Evolutionary conservation across 1,139 yeast genomes (phyloP), one percentile per base, ranked within the genome.

Genomic region (Suhomyces choctaworum): DNA sequence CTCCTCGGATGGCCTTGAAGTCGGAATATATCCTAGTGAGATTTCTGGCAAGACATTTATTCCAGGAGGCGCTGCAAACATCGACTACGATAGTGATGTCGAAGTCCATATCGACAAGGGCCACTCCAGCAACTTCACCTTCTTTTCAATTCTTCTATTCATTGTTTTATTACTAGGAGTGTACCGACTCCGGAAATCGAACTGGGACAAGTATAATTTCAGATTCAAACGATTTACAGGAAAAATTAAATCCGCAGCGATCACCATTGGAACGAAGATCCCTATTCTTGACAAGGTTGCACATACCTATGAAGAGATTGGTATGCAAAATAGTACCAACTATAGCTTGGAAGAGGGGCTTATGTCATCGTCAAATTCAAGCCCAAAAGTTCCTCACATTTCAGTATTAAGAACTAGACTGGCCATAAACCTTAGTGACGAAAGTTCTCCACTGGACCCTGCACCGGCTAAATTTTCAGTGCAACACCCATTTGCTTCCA

Each of bases 11-110:
- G 57, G 49, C 13, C 30, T 39, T 1, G 58, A 63, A 3, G 64
- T 74, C n/a, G 85, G 85, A 0, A 68, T 78, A 23, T 58, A 57
- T 29, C 83, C 84, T 2, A 76, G 81, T 50, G 62, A 64, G 7
- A 62, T 72, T 8, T 69, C 76, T 2, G 71, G 67, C 3, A 62
- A 62, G 23, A 29, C 48, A 13, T 70, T 73, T 46, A 64, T 72
- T 3, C 58, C 76, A 2, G 71, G 66, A 5, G 65, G 63, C 9
- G 48, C 47, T 4, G 13, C 29, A 11, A 12, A 11, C 2, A 12
- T 14, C 2, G 51, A 41, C 7, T 41, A 44, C 15, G 52, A 48
- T 19, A 40, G 50, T 11, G 60, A 54, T 27, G 53, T 53, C 26
- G 60, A 55, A 22, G 58, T 52, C 29, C 63, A 58, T 25, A 29